Evolutionary conservation across 768 basidiomycete genomes (phyloP).

Genomic region (Solioccasus polychromus): DNA sequence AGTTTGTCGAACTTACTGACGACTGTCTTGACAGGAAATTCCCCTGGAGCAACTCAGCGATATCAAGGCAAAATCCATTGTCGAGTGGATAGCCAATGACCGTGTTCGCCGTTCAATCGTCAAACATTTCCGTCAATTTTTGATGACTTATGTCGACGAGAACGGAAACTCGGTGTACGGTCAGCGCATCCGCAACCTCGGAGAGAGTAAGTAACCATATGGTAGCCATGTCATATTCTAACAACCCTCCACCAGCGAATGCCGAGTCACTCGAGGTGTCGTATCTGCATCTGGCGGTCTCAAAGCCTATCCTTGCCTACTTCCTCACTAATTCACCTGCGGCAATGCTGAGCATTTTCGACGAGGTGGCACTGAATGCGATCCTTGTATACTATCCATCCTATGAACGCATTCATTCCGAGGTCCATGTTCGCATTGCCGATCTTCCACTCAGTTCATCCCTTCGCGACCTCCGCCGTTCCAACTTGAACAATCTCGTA

Average conservation of each 20-base stretch:
- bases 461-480: constrained; percentile 88
- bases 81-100: constrained; percentile 96
- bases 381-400: constrained; percentile 95
- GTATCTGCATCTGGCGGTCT: constrained; percentile 88
- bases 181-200: constrained; percentile 86
- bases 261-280: constrained; percentile 97
- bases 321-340: constrained; percentile 95
- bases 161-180: constrained; percentile 91
- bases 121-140: constrained; percentile 90
- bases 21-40: constrained; percentile 60
- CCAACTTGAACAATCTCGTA: constrained; percentile 92
- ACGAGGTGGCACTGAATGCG: constrained; percentile 90
- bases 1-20: constrained; percentile 13
- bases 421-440: constrained; percentile 95
- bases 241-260: constrained; percentile 58
- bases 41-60: constrained; percentile 95
- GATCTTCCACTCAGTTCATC: constrained; percentile 89
- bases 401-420: constrained; percentile 96
- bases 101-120: constrained; percentile 87
- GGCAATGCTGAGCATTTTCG: constrained; percentile 91
- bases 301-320: constrained; percentile 94
- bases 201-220: constrained; percentile 69
- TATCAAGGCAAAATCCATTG: constrained; percentile 95
- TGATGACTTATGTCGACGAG: constrained; percentile 95
- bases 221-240: constrained; percentile 8